Evolutionary conservation across 164 flowering plant genomes (phyloP), one percentile per base, ranked within the genome.

Genomic region (Vitis labrusca): DNA sequence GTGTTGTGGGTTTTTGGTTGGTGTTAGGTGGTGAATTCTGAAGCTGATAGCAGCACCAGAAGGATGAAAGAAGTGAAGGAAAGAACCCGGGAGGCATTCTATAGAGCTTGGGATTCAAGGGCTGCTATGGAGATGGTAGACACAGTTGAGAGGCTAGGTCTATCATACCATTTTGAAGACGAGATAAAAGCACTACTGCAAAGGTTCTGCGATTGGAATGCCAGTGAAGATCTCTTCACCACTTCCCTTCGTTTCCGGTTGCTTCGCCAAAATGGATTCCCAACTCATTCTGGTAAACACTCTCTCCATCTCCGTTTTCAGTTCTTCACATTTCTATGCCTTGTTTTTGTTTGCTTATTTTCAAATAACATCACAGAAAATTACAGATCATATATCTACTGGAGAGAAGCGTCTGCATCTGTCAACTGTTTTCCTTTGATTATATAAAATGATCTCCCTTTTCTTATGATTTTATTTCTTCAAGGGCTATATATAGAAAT

Each of bases 91-190:
- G 5, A 19, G 9, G 57, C 8, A 11, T 13, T 64, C 12, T 16
- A 47, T 11, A 51, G 50, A 12, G 44, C 37, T 17, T 50, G 37
- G 5, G 57, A 52, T 64, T 44, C 57, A 50, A 64, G 57, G 37
- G 67, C 69, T 69, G 66, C 52, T 48, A 37, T 32, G n/a, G 64
- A 48, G 56, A 5, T 52, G 16, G 37, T 71, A 12, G 73, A 71
- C 63, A 71, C 61, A 3, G 47, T 71, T 47, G 61, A 71, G 55
- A 11, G 73, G 62, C 67, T 71, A 8, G 63, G 73, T 10, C 30
- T 71, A 12, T 61, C 37, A 19, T 54, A 63, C 62, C 67, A 71
- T 63, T 71, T 71, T 48, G 67, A 63, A 8, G 73, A 63, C 14
- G 68, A 71, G 47, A 63, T 63, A 37, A 49, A 32, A 8, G 48